Evolutionary conservation across 192 early-diverging fungal species (phyloP).

Genomic region (Phlyctochytrium arcticum): DNA sequence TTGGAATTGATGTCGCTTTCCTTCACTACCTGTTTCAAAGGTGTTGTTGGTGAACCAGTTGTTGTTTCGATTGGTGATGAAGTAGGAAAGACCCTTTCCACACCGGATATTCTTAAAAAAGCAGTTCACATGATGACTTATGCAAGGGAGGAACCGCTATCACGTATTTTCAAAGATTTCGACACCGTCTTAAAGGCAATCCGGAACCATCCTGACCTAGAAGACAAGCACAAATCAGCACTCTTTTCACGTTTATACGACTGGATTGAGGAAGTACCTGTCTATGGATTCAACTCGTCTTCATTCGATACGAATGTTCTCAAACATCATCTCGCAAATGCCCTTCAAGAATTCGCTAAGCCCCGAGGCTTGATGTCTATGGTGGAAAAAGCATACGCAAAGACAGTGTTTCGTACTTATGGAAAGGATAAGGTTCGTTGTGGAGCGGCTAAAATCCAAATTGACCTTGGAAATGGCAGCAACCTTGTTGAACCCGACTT

Average conservation of each 20-base stretch:
- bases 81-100: background rate
- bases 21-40: background rate
- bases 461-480: background rate
- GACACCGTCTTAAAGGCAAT: background rate
- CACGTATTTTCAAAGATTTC: background rate
- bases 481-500: too few species aligned
- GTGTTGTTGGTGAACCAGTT: background rate
- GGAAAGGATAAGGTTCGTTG: background rate
- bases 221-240: too few species aligned
- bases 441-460: background rate
- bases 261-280: too few species aligned
- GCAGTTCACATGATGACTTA: background rate
- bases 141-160: background rate
- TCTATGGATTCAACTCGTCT: too few species aligned
- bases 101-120: background rate
- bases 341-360: too few species aligned
- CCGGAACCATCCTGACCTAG: too few species aligned
- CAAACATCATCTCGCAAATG: too few species aligned
- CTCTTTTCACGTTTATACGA: too few species aligned
- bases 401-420: too few species aligned
- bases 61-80: background rate
- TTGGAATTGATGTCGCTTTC: slow-evolving; percentile 1
- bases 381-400: too few species aligned
- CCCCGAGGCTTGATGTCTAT: too few species aligned
- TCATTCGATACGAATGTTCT: too few species aligned